phyloP scores from a whole-genome alignment of 1,284 basidiomycete genomes.

The Sporisorium graminicola region DNA sequence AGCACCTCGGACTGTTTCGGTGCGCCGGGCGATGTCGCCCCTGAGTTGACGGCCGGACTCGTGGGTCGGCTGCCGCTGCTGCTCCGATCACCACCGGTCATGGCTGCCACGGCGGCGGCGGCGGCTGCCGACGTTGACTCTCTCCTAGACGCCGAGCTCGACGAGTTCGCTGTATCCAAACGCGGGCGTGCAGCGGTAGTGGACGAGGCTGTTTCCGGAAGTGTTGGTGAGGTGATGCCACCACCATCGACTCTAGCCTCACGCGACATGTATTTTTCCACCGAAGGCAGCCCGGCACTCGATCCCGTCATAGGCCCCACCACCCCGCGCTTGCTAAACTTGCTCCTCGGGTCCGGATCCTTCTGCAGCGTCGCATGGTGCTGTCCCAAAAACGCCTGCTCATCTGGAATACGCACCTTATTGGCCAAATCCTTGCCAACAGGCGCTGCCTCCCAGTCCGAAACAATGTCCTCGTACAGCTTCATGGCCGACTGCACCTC shows the following conservation, averaged over 20 bases:
- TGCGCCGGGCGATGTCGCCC: slow-evolving; percentile 32
- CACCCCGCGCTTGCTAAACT: slow-evolving; percentile 41
- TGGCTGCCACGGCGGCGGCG: slow-evolving; percentile 31
- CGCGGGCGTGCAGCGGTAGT: slow-evolving; percentile 4
- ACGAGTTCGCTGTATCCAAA: slow-evolving; percentile 1
- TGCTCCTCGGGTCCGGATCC: slow-evolving; percentile 35
- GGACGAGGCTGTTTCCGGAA: neutral
- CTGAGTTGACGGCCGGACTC: slow-evolving; percentile 29
- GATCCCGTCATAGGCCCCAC: slow-evolving; percentile 58
- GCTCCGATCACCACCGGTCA: slow-evolving; percentile 8
- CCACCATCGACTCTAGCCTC: neutral
- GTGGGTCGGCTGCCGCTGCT: slow-evolving; percentile 27
- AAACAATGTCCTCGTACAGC: slow-evolving; percentile 62
- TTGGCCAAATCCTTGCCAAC: slow-evolving; percentile 13
- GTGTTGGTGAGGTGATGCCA: neutral
- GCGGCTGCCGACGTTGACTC: slow-evolving; percentile 39
- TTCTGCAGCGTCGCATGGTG: slow-evolving; percentile 53
- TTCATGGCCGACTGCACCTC: slow-evolving; percentile 56
- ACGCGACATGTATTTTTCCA: slow-evolving; percentile 47
- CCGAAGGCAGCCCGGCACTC: slow-evolving; percentile 42
- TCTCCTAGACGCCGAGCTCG: neutral
- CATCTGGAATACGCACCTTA: slow-evolving; percentile 39
- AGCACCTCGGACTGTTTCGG: slow-evolving; percentile 64
- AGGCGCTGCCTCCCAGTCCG: slow-evolving; percentile 53
- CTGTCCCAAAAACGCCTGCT: slow-evolving; percentile 49